Conservation (phyloP, 257 asterid species). For the Thymus mandschuricus region DNA sequence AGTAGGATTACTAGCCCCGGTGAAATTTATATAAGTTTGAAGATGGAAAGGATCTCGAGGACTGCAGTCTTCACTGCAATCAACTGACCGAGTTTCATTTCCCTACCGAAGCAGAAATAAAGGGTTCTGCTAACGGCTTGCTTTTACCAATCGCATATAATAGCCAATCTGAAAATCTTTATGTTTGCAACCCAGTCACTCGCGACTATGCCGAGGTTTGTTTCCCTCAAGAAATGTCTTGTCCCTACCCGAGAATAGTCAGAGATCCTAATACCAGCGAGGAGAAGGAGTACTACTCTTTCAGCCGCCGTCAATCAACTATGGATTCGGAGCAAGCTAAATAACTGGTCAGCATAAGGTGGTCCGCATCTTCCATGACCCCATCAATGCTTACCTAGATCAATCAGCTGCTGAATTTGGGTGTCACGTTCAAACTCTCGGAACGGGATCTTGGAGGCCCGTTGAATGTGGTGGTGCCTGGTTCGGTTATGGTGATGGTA, state of each 20-base stretch:
- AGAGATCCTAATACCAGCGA: background rate
- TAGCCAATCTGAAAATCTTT: background rate
- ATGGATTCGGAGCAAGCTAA: conserved; percentile 50
- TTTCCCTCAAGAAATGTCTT: background rate
- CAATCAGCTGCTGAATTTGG: background rate
- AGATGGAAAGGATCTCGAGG: background rate
- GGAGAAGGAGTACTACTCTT: no score
- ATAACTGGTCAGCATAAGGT: conserved; percentile 34
- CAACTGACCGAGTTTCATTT: conserved; percentile 16
- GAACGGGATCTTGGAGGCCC: conserved; percentile 31
- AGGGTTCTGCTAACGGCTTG: conserved; percentile 39
- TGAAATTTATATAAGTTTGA: background rate
- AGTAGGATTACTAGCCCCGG: background rate
- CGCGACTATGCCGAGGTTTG: conserved; percentile 39
- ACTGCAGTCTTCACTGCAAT: conserved; percentile 6
- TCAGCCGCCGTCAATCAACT: background rate
- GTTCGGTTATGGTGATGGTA: background rate
- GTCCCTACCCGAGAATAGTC: background rate
- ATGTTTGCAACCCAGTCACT: conserved; percentile 48
- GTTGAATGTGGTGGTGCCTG: background rate
- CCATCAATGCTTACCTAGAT: background rate
- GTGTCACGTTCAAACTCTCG: conserved; percentile 46
- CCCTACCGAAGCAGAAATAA: background rate
- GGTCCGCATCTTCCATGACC: conserved; percentile 30
- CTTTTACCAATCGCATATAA: conserved; percentile 3